These are phyloP conservation scores for Schizophyllum commune DNA, from an alignment of 1,284 basidiomycete genomes.

Conservation along the genomic window DNA sequence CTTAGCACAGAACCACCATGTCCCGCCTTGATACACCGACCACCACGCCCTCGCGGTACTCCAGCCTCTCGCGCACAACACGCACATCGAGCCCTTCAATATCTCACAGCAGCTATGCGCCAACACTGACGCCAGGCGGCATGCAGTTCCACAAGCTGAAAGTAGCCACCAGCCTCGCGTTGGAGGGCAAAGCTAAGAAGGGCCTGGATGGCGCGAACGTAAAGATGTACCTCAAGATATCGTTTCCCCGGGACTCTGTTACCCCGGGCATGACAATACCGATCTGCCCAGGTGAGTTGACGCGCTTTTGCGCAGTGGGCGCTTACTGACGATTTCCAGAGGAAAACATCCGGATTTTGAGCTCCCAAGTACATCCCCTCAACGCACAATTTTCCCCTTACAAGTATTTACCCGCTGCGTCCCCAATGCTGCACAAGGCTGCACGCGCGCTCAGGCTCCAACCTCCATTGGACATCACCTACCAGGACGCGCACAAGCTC, in stretches of 20 bases:
- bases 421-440: slow-evolving; percentile 58
- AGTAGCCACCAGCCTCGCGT: slow-evolving; percentile 62
- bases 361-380: slow-evolving; percentile 66
- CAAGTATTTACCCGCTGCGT: slow-evolving; percentile 58
- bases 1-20: background rate
- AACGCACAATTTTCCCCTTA: slow-evolving; percentile 64
- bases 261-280: slow-evolving; percentile 59
- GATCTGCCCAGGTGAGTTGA: slow-evolving; percentile 58
- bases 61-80: background rate
- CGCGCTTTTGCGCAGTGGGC: background rate
- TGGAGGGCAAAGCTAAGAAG: slow-evolving; percentile 65
- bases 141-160: slow-evolving; percentile 45
- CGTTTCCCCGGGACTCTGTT: slow-evolving; percentile 55
- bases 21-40: background rate
- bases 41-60: background rate
- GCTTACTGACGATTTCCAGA: slow-evolving; percentile 31
- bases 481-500: slow-evolving; percentile 46
- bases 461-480: slow-evolving; percentile 49
- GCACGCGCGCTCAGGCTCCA: slow-evolving; percentile 62
- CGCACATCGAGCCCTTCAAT: background rate
- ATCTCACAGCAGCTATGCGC: slow-evolving; percentile 17
- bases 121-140: slow-evolving; percentile 28
- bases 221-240: slow-evolving; percentile 72
- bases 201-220: slow-evolving; percentile 57
- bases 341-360: slow-evolving; percentile 68